A percentile compares a stretch with the other conserved stretches of the same genome.
phyloP scores from a whole-genome alignment of 495 filamentous ascomycete genomes.

The Xylaria curta region DNA sequence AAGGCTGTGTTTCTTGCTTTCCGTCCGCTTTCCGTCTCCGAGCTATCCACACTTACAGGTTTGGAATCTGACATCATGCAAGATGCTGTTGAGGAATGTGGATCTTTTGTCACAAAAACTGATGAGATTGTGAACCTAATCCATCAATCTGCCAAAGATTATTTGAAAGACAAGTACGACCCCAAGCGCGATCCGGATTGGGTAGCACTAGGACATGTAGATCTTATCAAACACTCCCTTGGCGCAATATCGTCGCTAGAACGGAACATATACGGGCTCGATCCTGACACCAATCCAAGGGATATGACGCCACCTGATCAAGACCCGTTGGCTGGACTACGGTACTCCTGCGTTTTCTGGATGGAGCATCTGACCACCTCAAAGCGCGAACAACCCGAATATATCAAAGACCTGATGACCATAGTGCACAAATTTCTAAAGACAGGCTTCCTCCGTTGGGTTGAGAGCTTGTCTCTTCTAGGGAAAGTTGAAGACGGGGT shows the following conservation, averaged over 20 bases:
- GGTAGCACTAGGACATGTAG: not conserved
- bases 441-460: conserved; percentile 38
- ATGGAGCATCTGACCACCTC: not conserved
- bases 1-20: conserved; percentile 30
- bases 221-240: not conserved
- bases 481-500: conserved; percentile 1
- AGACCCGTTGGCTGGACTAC: not conserved
- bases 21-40: conserved; percentile 37
- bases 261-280: not conserved
- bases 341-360: not conserved
- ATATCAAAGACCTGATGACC: conserved; percentile 20
- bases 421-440: conserved; percentile 31
- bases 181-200: not conserved
- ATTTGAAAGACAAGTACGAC: conserved; percentile 34
- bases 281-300: not conserved
- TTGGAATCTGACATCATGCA: not conserved
- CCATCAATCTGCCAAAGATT: conserved; percentile 54
- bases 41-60: conserved; percentile 35
- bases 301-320: not conserved
- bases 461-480: conserved; percentile 32
- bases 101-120: conserved; percentile 42
- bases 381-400: not conserved
- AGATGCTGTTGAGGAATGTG: conserved; percentile 27
- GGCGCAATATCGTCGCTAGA: not conserved
- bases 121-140: conserved; percentile 43